Evolutionary conservation across 495 filamentous ascomycete species (phyloP), one percentile per base, ranked within the genome.

Genomic region (Xanthoparmelia taractica): DNA sequence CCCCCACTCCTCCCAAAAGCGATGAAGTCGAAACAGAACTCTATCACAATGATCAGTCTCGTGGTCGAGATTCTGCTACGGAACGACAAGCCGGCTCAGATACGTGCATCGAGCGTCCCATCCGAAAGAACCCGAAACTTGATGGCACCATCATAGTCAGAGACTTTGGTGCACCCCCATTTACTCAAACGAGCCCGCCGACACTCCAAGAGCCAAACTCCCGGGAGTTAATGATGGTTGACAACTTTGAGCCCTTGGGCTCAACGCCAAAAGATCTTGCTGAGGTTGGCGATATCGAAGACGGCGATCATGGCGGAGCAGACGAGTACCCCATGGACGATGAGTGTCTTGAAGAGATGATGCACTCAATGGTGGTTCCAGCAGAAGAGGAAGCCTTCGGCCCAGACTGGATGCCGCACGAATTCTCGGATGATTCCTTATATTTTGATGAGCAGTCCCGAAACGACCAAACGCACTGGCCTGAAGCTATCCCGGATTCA

Each of bases 281-380:
- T 31, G 36, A 36, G 5, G 15, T 1, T 12, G 60, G 33, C 25
- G 60, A 15, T 33, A 56, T 33, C 1, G 25, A 18, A 52, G 23
- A 12, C 27, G 40, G 23, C n/a, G 18, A 45, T 15, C 23, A 13
- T 37, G 47, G 64, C 2, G 54, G 59, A 25, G 73, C 70, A n/a
- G 69, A 71, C 31, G 72, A 69, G 11, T 73, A 58, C 48, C 66
- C 63, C 34, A 47, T 70, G 13, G 59, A 70, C 57, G 66, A 71
- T 58, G 63, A 65, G 31, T 45, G 61, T 59, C 54, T 63, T 47
- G 67, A 59, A 67, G 58, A 63, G 64, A 66, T 70, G 56, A 59
- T 68, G 25, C 69, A 67, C 25, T 63, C 61, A 45, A 48, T 48
- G 37, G 6, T 31, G n/a, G 45, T 67, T 6, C 59, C 63, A 58